phyloP scores from a whole-genome alignment of 345 rosid species.

The Xanthoceras sorbifolium region DNA sequence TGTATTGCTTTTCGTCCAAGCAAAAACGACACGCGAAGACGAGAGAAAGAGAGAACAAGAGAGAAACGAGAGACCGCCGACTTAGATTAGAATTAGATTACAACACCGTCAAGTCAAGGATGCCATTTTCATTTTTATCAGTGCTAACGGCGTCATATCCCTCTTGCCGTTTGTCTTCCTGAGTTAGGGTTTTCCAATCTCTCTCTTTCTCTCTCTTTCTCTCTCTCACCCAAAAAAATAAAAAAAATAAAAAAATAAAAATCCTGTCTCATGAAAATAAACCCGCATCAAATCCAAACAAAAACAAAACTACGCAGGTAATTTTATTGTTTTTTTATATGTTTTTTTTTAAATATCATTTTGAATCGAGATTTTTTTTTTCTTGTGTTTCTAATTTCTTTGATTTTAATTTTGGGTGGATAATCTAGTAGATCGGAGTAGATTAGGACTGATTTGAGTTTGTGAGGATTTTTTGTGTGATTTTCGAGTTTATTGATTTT shows the following conservation, averaged over 20 bases:
- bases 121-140: background rate
- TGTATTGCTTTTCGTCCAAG: conserved; percentile 32
- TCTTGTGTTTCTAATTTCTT: background rate
- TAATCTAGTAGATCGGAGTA: conserved; percentile 21
- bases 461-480: background rate
- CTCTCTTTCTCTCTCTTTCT: background rate
- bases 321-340: background rate
- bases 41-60: background rate
- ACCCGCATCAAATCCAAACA: background rate
- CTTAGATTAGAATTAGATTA: background rate
- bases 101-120: conserved; percentile 2
- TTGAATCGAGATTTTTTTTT: background rate
- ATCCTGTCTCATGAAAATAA: conserved; percentile 19
- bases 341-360: background rate
- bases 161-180: background rate
- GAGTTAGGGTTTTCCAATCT: conserved; percentile 24
- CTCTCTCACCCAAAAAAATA: background rate
- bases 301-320: conserved; percentile 6
- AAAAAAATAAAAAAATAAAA: background rate
- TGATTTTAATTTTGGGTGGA: conserved; percentile 4
- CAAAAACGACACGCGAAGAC: background rate
- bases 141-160: conserved; percentile 23
- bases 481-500: background rate
- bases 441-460: background rate
- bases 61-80: conserved; percentile 23